Conservation (phyloP, 331 rosid species). For the Pyrus hybrid region DNA sequence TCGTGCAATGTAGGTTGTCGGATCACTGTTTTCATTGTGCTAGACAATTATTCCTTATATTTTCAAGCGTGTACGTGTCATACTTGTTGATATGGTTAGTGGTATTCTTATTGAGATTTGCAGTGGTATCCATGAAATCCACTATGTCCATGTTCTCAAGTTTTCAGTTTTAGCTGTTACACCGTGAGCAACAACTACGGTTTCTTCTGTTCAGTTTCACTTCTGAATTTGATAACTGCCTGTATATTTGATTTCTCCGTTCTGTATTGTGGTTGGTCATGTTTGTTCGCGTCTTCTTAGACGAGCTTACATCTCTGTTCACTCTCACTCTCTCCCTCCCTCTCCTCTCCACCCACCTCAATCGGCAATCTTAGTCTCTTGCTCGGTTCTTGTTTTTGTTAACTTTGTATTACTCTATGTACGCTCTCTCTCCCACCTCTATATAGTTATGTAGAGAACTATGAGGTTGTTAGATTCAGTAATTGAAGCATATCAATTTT, state of each 20-base stretch:
- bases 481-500: background rate
- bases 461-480: background rate
- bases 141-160: background rate
- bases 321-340: background rate
- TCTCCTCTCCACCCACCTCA: background rate
- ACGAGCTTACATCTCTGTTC: background rate
- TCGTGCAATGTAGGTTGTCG: background rate
- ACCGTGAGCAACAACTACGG: background rate
- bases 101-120: background rate
- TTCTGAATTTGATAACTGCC: constrained; percentile 11
- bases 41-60: background rate
- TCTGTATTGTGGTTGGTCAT: constrained; percentile 16
- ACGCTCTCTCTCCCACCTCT: background rate
- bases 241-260: constrained; percentile 11
- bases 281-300: constrained; percentile 11
- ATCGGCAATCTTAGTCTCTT: background rate
- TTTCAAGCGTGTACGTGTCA: background rate
- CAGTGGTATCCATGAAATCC: background rate
- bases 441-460: background rate
- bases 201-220: background rate
- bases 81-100: background rate
- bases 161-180: background rate
- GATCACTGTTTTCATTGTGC: background rate
- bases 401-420: background rate
- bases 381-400: background rate